These are phyloP conservation scores for Colletotrichum ledebouriae DNA, from an alignment of 2,329 filamentous ascomycete genomes.

Conservation along the genomic window DNA sequence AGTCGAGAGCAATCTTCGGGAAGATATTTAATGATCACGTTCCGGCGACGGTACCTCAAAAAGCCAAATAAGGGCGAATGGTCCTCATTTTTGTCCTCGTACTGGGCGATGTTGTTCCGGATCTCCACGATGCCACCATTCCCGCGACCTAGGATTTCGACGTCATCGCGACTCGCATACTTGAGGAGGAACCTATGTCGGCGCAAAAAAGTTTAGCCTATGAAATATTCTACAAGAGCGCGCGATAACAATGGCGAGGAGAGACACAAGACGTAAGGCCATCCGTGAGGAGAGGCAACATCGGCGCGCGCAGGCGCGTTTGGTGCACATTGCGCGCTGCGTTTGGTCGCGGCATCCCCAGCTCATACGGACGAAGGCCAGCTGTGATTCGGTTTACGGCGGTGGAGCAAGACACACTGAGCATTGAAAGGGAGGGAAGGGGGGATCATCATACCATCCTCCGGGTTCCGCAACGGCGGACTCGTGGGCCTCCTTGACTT, in stretches of 20 bases:
- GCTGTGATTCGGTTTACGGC: slow-evolving; percentile 7
- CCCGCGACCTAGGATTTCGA: slow-evolving; percentile 82
- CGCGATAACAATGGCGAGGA: slow-evolving; percentile 29
- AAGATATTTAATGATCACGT: slow-evolving; percentile 92
- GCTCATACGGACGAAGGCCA: slow-evolving; percentile 9
- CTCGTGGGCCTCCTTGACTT: slow-evolving; percentile 88
- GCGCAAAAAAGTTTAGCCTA: slow-evolving; percentile 34
- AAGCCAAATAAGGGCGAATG: slow-evolving; percentile 92
- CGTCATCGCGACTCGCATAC: slow-evolving; percentile 89
- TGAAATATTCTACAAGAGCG: slow-evolving; percentile 2
- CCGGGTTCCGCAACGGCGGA: slow-evolving; percentile 84
- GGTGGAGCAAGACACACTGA: slow-evolving; percentile 37
- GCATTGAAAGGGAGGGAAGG: slow-evolving; percentile 13
- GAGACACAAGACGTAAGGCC: slow-evolving; percentile 36
- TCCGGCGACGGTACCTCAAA: slow-evolving; percentile 88
- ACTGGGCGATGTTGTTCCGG: slow-evolving; percentile 80
- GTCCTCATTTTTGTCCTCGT: slow-evolving; percentile 69
- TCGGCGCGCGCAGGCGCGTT: neutral
- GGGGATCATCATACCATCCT: slow-evolving; percentile 84
- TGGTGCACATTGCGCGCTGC: slow-evolving; percentile 1
- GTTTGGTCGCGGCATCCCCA: slow-evolving; percentile 1
- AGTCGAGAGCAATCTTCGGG: slow-evolving; percentile 92
- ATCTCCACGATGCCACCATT: slow-evolving; percentile 87
- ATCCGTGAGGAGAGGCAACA: neutral
- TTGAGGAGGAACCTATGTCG: slow-evolving; percentile 88